phyloP scores from a whole-genome alignment of 1,284 basidiomycete species.

The Cystobasidium sp. region DNA sequence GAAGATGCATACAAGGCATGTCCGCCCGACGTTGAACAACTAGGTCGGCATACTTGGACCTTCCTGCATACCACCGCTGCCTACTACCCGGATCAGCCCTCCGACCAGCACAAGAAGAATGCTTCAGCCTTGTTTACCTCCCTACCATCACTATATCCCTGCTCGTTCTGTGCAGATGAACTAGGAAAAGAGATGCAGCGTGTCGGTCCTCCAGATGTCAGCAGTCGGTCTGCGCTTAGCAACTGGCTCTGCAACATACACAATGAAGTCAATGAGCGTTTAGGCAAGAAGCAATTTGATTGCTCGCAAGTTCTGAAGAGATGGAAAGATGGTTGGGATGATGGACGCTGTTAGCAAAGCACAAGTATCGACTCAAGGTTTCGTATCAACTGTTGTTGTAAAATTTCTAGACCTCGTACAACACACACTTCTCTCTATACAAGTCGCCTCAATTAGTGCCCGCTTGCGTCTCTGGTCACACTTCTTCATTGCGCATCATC shows the following conservation, averaged over 20 bases:
- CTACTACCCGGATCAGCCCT: constrained; percentile 83
- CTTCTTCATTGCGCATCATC: not conserved
- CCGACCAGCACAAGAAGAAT: constrained; percentile 70
- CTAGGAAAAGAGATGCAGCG: constrained; percentile 69
- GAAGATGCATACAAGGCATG: constrained; percentile 69
- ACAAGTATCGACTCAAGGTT: not conserved
- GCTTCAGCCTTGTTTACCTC: constrained; percentile 79
- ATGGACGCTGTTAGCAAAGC: constrained; percentile 79
- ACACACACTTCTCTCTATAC: not conserved
- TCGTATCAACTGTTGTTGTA: constrained; percentile 17
- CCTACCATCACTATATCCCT: constrained; percentile 83
- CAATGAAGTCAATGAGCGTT: constrained; percentile 82
- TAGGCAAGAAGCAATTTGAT: constrained; percentile 81
- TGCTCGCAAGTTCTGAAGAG: constrained; percentile 77
- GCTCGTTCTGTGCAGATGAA: constrained; percentile 78
- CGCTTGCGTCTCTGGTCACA: not conserved
- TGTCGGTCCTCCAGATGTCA: constrained; percentile 72
- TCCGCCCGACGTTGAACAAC: constrained; percentile 81
- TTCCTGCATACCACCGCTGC: constrained; percentile 92
- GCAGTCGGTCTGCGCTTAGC: constrained; percentile 68
- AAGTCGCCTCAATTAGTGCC: not conserved
- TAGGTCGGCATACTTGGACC: constrained; percentile 91
- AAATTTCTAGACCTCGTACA: not conserved
- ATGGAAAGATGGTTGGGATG: constrained; percentile 86
- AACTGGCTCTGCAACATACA: constrained; percentile 87